These are phyloP conservation scores for Penicillium herquei DNA, from an alignment of 495 filamentous ascomycete species.

Conservation along the genomic window DNA sequence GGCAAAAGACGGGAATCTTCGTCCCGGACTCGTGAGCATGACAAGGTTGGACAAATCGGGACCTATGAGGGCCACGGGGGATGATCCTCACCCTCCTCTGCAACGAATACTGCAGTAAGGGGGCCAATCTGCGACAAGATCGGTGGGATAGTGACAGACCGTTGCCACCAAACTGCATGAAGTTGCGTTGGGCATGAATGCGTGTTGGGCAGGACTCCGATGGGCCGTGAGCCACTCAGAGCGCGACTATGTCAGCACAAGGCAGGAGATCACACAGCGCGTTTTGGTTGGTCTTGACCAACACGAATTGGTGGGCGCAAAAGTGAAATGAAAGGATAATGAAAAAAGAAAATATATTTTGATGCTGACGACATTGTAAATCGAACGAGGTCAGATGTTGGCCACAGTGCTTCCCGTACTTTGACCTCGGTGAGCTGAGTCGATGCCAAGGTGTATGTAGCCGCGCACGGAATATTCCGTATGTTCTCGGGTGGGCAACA, in stretches of 20 bases:
- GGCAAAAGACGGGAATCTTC: background rate
- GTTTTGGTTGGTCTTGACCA: slow-evolving; percentile 12
- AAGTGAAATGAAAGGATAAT: slow-evolving; percentile 1
- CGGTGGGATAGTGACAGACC: slow-evolving; percentile 7
- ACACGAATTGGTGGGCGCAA: background rate
- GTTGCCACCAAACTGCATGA: slow-evolving; percentile 23
- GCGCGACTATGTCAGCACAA: slow-evolving; percentile 20
- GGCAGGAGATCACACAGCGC: slow-evolving; percentile 11
- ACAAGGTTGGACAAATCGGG: slow-evolving; percentile 5
- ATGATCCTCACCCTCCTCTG: slow-evolving; percentile 4
- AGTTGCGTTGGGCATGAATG: slow-evolving; percentile 43
- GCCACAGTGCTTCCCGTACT: background rate
- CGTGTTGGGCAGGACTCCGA: slow-evolving; percentile 39
- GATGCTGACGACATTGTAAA: background rate
- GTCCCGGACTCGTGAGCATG: slow-evolving; percentile 8
- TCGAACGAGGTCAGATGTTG: background rate
- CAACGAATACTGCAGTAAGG: background rate
- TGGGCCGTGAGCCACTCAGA: slow-evolving; percentile 19
- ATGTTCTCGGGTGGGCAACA: no score
- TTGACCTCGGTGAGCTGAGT: background rate
- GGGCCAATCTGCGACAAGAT: slow-evolving; percentile 18
- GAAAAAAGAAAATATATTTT: background rate
- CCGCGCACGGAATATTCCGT: no score
- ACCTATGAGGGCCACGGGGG: background rate
- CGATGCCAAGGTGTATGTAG: background rate